A percentile compares a stretch with the other conserved stretches of the same genome.
These are phyloP conservation scores for Calonectria pteridis DNA, from an alignment of 2,329 filamentous ascomycete species.

Conservation along the genomic window DNA sequence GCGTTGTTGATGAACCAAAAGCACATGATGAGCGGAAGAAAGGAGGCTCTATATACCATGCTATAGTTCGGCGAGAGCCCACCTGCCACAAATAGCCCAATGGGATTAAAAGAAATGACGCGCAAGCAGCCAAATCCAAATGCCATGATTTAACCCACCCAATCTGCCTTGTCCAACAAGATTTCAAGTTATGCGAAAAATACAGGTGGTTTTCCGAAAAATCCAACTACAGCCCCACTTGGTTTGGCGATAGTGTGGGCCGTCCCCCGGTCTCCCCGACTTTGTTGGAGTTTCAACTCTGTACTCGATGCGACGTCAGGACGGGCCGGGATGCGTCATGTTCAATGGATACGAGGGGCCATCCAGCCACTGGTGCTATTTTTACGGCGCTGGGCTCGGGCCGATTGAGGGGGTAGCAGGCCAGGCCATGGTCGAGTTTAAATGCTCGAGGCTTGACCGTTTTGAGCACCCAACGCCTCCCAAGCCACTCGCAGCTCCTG, in stretches of 20 bases:
- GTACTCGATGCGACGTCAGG: background rate
- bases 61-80: background rate
- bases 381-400: background rate
- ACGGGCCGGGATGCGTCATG: background rate
- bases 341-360: background rate
- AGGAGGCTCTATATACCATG: background rate
- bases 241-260: conserved; percentile 3
- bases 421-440: background rate
- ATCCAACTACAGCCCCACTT: conserved; percentile 15
- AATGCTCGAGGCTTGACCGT: background rate
- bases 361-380: background rate
- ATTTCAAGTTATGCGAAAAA: conserved; percentile 20
- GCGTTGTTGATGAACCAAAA: background rate
- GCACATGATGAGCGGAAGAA: background rate
- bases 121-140: conserved; percentile 9
- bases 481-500: background rate
- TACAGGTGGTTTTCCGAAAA: conserved; percentile 19
- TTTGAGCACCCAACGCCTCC: background rate
- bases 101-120: background rate
- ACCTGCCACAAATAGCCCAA: background rate
- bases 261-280: background rate
- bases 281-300: conserved; percentile 1
- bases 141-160: background rate
- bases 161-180: conserved; percentile 10
- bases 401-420: background rate